Percentiles rank a stretch among this genome's conserved stretches.
phyloP scores from a whole-genome alignment of 2,329 filamentous ascomycete species.

The Sporothrix brasiliensis region DNA sequence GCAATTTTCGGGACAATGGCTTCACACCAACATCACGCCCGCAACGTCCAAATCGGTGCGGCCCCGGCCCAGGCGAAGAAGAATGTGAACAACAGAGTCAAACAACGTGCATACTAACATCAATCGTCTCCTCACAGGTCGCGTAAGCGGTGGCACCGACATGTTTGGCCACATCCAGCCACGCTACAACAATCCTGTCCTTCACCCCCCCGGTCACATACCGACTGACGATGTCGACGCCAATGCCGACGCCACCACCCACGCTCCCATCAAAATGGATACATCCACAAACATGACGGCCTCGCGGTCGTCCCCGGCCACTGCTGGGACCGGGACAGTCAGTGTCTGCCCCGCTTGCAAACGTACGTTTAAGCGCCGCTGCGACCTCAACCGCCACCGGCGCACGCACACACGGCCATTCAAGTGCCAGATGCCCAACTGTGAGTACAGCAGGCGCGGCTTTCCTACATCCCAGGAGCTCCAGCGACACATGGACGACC shows the following conservation, averaged over 20 bases:
- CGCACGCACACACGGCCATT: constrained; percentile 77
- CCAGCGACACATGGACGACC: constrained; percentile 76
- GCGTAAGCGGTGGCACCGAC: constrained; percentile 6
- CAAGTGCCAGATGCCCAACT: constrained; percentile 68
- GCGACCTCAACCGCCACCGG: constrained; percentile 65
- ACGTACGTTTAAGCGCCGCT: constrained; percentile 41
- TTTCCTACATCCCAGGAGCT: constrained; percentile 81
- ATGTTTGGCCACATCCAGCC: constrained; percentile 1
- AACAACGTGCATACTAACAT: not conserved
- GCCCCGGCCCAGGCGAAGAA: not conserved
- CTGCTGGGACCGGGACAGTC: not conserved
- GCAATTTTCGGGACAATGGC: not conserved
- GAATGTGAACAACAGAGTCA: not conserved
- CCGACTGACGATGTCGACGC: not conserved
- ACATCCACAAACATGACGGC: not conserved
- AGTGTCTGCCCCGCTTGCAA: constrained; percentile 36
- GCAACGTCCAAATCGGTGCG: constrained; percentile 5
- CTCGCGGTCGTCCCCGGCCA: not conserved
- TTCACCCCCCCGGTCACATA: not conserved
- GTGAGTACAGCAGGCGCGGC: constrained; percentile 70
- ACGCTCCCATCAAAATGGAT: not conserved
- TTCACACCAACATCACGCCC: constrained; percentile 10
- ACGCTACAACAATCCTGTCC: not conserved
- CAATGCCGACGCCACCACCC: not conserved
- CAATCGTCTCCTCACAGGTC: not conserved